Conservation (phyloP, 2,329 filamentous ascomycete species). For the Trichoderma sp. region DNA sequence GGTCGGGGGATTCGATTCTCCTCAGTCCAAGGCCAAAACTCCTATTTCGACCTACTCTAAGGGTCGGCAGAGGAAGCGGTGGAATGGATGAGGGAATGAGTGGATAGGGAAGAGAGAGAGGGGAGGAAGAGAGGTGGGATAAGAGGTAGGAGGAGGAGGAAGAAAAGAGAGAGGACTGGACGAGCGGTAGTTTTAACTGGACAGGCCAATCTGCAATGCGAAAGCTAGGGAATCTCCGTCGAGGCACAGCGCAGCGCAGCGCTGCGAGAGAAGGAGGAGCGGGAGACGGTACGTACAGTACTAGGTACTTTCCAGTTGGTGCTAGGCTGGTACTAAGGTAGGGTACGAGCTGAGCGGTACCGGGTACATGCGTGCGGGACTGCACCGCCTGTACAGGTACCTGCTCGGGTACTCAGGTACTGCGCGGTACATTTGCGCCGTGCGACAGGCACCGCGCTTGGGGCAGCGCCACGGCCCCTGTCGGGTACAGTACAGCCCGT, state of each 20-base stretch:
- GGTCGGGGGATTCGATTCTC: conserved; percentile 30
- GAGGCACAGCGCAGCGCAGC: neutral
- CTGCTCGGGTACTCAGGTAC: conserved; percentile 1
- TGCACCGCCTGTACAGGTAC: neutral
- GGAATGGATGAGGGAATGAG: conserved; percentile 53
- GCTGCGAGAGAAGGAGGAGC: neutral
- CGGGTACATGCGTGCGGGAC: neutral
- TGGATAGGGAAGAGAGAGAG: conserved; percentile 44
- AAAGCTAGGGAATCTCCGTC: neutral
- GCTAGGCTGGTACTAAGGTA: too few relatives aligned
- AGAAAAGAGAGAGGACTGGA: conserved; percentile 55
- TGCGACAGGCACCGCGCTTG: neutral
- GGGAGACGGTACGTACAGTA: neutral
- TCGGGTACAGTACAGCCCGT: neutral
- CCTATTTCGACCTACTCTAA: conserved; percentile 34
- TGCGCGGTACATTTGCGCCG: neutral
- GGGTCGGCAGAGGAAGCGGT: conserved; percentile 45
- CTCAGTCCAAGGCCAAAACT: conserved; percentile 33
- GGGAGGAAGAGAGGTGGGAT: conserved; percentile 43
- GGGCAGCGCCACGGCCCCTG: neutral
- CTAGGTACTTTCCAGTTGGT: neutral
- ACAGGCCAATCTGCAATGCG: conserved; percentile 13
- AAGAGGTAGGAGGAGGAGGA: conserved; percentile 49
- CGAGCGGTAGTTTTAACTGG: conserved; percentile 45
- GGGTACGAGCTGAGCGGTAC: conserved; percentile 18